These are phyloP conservation scores for Ogataea pilisensis DNA, from an alignment of 805 yeast genomes.

Conservation along the genomic window DNA sequence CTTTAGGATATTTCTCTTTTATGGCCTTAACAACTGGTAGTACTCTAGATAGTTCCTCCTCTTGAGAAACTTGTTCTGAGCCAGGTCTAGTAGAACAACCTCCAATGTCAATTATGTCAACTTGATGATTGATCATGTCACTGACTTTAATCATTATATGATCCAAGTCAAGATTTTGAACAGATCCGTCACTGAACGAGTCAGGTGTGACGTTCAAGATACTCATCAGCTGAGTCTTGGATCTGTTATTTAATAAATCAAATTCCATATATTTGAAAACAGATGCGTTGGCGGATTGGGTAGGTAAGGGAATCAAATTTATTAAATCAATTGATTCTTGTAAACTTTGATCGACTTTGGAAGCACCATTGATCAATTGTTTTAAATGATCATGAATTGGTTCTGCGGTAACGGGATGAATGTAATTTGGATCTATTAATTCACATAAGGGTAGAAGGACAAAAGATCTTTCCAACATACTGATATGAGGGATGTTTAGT, in stretches of 20 bases:
- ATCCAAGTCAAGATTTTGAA: conserved; percentile 32
- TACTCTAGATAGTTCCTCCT: conserved; percentile 70
- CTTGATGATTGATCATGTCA: conserved; percentile 52
- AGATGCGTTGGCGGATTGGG: conserved; percentile 10
- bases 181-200: conserved; percentile 90
- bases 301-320: conserved; percentile 45
- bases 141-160: conserved; percentile 43
- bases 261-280: conserved; percentile 33
- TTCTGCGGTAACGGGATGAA: conserved; percentile 86
- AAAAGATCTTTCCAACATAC: conserved; percentile 86
- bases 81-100: conserved; percentile 95
- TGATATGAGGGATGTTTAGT: conserved; percentile 77
- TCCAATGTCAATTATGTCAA: conserved; percentile 84
- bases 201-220: conserved; percentile 90
- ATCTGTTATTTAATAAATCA: conserved; percentile 41
- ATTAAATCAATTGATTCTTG: conserved; percentile 50
- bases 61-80: conserved; percentile 52
- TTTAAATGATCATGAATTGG: conserved; percentile 65
- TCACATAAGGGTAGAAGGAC: conserved; percentile 89
- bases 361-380: conserved; percentile 31
- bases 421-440: conserved; percentile 55
- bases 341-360: conserved; percentile 25
- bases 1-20: conserved; percentile 35
- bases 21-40: conserved; percentile 65
- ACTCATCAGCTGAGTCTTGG: conserved; percentile 76